Evolutionary conservation across 1,284 basidiomycete genomes (phyloP).

Genomic region (Trametes hirsuta): DNA sequence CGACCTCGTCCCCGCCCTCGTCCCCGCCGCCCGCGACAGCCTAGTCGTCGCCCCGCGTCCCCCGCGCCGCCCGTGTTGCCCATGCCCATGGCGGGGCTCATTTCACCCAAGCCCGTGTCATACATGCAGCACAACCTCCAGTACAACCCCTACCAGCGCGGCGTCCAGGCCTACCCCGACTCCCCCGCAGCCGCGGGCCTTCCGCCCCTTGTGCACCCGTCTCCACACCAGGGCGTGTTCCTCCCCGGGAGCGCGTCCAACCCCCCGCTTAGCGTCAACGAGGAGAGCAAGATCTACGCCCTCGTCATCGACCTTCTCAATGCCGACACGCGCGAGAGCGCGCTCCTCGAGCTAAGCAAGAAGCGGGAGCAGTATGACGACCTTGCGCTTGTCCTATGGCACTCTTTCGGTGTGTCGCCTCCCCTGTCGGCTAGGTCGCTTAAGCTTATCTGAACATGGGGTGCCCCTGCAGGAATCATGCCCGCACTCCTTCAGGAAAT

Average conservation of each 20-base stretch:
- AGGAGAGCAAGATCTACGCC: constrained; percentile 82
- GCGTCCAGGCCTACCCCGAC: constrained; percentile 31
- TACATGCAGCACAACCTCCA: constrained; percentile 58
- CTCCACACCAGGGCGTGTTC: constrained; percentile 53
- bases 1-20: constrained; percentile 3
- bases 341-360: constrained; percentile 95
- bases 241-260: constrained; percentile 36
- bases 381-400: constrained; percentile 97
- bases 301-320: constrained; percentile 86
- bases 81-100: constrained; percentile 55
- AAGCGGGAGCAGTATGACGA: constrained; percentile 99
- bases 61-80: constrained; percentile 9
- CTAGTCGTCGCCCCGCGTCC: constrained; percentile 1
- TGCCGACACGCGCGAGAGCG: constrained; percentile 80
- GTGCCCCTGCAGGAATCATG: constrained; percentile 81
- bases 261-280: constrained; percentile 46
- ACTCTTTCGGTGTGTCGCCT: constrained; percentile 86
- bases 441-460: not conserved
- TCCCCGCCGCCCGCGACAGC: constrained; percentile 4
- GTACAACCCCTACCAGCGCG: constrained; percentile 52
- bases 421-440: not conserved
- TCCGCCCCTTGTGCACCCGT: constrained; percentile 47
- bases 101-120: constrained; percentile 65
- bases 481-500: constrained; percentile 98
- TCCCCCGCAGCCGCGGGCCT: constrained; percentile 39